These are phyloP conservation scores for Lenzites betulinus DNA, from an alignment of 768 basidiomycete species.

Conservation along the genomic window DNA sequence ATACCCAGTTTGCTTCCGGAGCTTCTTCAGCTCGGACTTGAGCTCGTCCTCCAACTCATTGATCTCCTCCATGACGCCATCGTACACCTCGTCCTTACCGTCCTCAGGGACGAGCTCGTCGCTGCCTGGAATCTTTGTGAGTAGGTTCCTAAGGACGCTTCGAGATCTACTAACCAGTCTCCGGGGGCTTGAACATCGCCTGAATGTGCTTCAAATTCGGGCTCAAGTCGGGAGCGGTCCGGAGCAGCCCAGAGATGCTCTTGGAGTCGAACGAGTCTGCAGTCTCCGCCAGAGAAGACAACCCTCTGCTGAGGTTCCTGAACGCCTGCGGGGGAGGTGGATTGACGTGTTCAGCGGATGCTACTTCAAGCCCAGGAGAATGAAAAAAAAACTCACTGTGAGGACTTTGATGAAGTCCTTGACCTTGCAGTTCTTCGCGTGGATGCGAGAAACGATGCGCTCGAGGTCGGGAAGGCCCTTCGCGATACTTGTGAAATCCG, in stretches of 20 bases:
- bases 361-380: not conserved
- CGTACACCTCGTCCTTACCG: conserved; percentile 88
- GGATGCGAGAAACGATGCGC: conserved; percentile 91
- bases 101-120: conserved; percentile 76
- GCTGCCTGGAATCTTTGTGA: conserved; percentile 41
- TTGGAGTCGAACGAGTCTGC: conserved; percentile 77
- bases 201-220: conserved; percentile 73
- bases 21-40: conserved; percentile 62
- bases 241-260: conserved; percentile 72
- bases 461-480: conserved; percentile 91
- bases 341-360: not conserved
- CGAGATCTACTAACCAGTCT: conserved; percentile 51
- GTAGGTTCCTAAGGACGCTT: not conserved
- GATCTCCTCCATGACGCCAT: conserved; percentile 75
- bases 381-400: conserved; percentile 42
- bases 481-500: conserved; percentile 70
- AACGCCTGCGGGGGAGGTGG: conserved; percentile 74
- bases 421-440: conserved; percentile 87
- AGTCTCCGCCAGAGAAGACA: conserved; percentile 60
- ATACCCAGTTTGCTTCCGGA: conserved; percentile 71
- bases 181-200: conserved; percentile 64
- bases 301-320: conserved; percentile 66
- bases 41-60: conserved; percentile 67
- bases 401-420: conserved; percentile 88
- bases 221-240: conserved; percentile 78